Conservation (phyloP, 78 protist genomes). For the Pigoraptor vietnamica region DNA sequence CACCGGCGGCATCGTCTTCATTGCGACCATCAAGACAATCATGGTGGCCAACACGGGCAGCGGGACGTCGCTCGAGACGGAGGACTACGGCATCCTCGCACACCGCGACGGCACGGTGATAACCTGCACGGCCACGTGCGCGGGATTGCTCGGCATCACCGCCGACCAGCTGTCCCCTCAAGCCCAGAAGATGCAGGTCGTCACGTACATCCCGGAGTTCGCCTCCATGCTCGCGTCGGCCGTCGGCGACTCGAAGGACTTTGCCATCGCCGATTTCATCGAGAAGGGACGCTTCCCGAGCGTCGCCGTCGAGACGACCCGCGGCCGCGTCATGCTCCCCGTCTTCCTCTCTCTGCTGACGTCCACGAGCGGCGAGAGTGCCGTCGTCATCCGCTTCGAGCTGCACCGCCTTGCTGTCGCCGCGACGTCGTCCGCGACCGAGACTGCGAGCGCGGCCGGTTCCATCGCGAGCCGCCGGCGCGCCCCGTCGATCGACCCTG, state of each 20-base stretch:
- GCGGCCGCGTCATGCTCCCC: background rate
- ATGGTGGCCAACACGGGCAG: background rate
- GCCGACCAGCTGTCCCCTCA: background rate
- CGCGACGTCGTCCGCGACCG: too few species aligned
- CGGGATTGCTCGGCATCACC: background rate
- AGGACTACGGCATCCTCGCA: background rate
- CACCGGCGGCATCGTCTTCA: background rate
- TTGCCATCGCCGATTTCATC: background rate
- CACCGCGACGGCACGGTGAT: background rate
- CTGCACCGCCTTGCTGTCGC: too few species aligned
- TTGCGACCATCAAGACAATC: background rate
- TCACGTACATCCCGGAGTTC: background rate
- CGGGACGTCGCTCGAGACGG: too few species aligned
- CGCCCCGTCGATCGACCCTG: too few species aligned
- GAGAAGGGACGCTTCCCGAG: background rate
- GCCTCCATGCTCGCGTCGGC: background rate
- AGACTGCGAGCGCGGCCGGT: too few species aligned
- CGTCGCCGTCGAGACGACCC: background rate
- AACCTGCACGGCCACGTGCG: background rate
- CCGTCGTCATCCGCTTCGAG: background rate
- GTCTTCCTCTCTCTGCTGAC: background rate
- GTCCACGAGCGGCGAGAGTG: background rate
- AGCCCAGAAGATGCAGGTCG: background rate
- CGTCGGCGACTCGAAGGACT: background rate
- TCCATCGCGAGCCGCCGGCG: too few species aligned